A percentile compares a stretch with the other conserved stretches of the same genome.
Evolutionary conservation across 129 eudicot species (phyloP).

Genomic region (Flaveria ramosissima): DNA sequence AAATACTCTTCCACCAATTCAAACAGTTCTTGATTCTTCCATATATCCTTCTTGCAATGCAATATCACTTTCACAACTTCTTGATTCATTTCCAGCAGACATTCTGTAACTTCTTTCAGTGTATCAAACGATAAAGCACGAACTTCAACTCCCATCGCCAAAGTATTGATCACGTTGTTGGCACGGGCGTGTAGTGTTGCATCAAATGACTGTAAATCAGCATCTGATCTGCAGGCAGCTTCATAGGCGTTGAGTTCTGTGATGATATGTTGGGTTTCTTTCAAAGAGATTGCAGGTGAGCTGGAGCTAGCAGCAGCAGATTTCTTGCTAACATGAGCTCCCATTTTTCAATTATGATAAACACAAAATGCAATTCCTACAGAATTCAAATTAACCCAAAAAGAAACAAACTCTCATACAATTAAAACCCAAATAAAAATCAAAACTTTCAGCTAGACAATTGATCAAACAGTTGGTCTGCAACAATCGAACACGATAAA

Average conservation of each 20-base stretch:
- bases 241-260: slow-evolving; percentile 69
- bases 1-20: slow-evolving; percentile 85
- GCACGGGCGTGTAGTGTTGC: slow-evolving; percentile 73
- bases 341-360: slow-evolving; percentile 45
- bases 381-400: not conserved
- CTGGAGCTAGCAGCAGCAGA: slow-evolving; percentile 44
- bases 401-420: not conserved
- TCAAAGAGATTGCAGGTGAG: slow-evolving; percentile 43
- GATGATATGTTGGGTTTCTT: slow-evolving; percentile 47
- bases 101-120: slow-evolving; percentile 71
- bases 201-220: slow-evolving; percentile 71
- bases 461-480: slow-evolving; percentile 19
- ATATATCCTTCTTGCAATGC: slow-evolving; percentile 83
- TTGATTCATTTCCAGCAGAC: slow-evolving; percentile 83
- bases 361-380: slow-evolving; percentile 1
- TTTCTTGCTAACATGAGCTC: slow-evolving; percentile 80
- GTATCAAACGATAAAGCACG: slow-evolving; percentile 81
- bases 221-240: slow-evolving; percentile 71
- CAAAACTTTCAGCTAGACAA: slow-evolving; percentile 16
- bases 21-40: slow-evolving; percentile 81
- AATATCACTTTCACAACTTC: slow-evolving; percentile 84
- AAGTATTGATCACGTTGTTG: slow-evolving; percentile 55
- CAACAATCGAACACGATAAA: not conserved
- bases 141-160: slow-evolving; percentile 79
- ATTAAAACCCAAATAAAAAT: not conserved